Base-by-base conservation (phyloP, 805 yeast species). In the Candida maris region DNA sequence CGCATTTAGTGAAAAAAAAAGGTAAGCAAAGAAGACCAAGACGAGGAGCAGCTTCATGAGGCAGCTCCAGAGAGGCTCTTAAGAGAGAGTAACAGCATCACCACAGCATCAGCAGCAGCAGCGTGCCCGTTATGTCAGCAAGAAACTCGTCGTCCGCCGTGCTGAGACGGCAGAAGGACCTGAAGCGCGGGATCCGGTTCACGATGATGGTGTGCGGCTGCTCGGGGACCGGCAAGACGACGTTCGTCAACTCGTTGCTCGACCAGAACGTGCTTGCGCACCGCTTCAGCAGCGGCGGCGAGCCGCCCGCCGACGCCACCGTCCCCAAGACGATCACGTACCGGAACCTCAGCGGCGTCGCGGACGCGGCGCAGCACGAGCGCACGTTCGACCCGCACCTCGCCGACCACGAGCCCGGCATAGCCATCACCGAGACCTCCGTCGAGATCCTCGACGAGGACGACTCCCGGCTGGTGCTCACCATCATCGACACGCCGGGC, bases 221-320 rank as follows among this genome's bases (percentile, higher is more conserved):
- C 31, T 71, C 79, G 43, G 91, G 91, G 13, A 74, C 85, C 0
- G 94, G 94, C 8, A 84, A 83, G 54, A 76, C 89, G 15, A 78
- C 91, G 0, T 84, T 84, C 52, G 67, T 83, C 42, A 84, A 84
- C 52, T 71, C 84, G 29, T 56, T 84, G 34, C 58, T 84, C 42
- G 84, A 79, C 54, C 75, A 78, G 26, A 73, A 71, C 39, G 68
- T 83, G 25, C 56, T 83, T 43, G 72, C 79, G 13, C 85, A 81
- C 48, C 70, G 77, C 39, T 82, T 67, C 48, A 70, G 73, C 40
- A 66, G 64, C 14, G 42, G 54, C 8, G 62, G 62, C 12, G 35
- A 56, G 1, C 10, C 12, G 12, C 30, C 57, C 3, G 35, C 53
- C 2, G 46, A 39, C 6, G 44, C 42, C 13, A 43, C 58, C 1